Evolutionary conservation across 768 basidiomycete species (phyloP).

Genomic region (Lactarius trivialis): DNA sequence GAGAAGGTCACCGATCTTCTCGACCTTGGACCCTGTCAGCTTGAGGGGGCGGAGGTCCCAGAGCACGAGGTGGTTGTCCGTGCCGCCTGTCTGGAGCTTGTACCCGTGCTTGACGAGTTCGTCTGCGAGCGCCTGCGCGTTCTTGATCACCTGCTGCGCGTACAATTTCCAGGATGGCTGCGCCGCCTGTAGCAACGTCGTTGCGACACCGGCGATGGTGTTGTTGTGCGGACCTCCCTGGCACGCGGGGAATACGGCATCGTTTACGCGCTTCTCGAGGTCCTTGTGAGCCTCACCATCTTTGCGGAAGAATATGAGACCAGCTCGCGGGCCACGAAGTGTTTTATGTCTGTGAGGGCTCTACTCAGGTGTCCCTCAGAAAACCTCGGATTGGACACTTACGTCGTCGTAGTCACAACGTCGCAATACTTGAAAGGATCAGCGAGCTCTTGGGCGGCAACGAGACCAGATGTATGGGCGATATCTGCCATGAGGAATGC

Average conservation of each 20-base stretch:
- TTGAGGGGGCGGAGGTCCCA: conserved; percentile 96
- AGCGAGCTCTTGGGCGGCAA: conserved; percentile 86
- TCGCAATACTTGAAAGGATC: conserved; percentile 95
- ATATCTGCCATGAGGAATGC: conserved; percentile 96
- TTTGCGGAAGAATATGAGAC: conserved; percentile 97
- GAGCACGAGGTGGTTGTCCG: conserved; percentile 95
- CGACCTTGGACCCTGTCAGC: conserved; percentile 96
- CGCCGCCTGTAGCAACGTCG: conserved; percentile 83
- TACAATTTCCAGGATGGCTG: conserved; percentile 87
- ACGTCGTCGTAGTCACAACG: conserved; percentile 97
- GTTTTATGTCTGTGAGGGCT: conserved; percentile 79
- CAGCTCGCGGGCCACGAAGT: conserved; percentile 94
- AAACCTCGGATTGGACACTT: conserved; percentile 27
- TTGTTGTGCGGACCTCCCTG: conserved; percentile 99
- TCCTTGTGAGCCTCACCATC: conserved; percentile 76
- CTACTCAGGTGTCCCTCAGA: background rate
- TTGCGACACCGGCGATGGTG: conserved; percentile 93
- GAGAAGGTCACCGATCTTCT: conserved; percentile 95
- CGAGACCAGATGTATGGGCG: conserved; percentile 92
- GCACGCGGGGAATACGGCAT: conserved; percentile 99
- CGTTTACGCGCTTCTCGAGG: conserved; percentile 94
- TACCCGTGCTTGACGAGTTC: conserved; percentile 75
- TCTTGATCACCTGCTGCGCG: conserved; percentile 90
- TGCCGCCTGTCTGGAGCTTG: conserved; percentile 94
- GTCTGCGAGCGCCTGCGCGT: conserved; percentile 71